A percentile compares a stretch with the other conserved stretches of the same genome.
These are phyloP conservation scores for Hypoxylon sp. DNA, from an alignment of 2,329 filamentous ascomycete species.

Conservation along the genomic window DNA sequence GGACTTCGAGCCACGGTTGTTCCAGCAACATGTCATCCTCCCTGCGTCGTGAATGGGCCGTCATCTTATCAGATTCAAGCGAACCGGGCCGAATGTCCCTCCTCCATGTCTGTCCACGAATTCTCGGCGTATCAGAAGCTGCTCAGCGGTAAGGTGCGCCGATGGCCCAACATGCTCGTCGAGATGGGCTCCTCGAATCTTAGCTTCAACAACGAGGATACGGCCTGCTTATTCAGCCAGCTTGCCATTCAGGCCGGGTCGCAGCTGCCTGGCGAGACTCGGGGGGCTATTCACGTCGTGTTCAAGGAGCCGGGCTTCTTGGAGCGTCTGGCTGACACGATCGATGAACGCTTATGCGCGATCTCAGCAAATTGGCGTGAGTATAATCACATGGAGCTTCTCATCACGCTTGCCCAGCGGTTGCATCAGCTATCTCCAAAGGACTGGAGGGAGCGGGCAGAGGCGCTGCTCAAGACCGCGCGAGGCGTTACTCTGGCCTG, in stretches of 20 bases:
- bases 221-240: conserved; percentile 63
- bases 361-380: conserved; percentile 72
- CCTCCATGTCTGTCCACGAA: conserved; percentile 63
- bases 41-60: conserved; percentile 55
- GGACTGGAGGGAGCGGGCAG: conserved; percentile 30
- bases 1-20: conserved; percentile 38
- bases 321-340: conserved; percentile 59
- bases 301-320: conserved; percentile 66
- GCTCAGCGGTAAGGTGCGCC: conserved; percentile 59
- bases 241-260: conserved; percentile 71
- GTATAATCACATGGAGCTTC: conserved; percentile 66
- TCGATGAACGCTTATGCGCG: conserved; percentile 58
- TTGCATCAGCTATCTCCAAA: conserved; percentile 46
- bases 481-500: conserved; percentile 63
- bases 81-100: conserved; percentile 62
- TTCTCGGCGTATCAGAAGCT: conserved; percentile 66
- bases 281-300: conserved; percentile 63
- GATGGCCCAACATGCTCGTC: conserved; percentile 64
- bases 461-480: conserved; percentile 56
- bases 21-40: conserved; percentile 42
- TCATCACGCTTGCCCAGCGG: conserved; percentile 66
- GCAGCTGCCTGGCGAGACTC: conserved; percentile 41
- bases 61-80: conserved; percentile 69
- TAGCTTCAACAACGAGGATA: conserved; percentile 70
- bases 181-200: conserved; percentile 68